A percentile compares a stretch with the other conserved stretches of the same genome.
Conservation (phyloP, 2,329 filamentous ascomycete genomes). For the Cladosporium sp. region DNA sequence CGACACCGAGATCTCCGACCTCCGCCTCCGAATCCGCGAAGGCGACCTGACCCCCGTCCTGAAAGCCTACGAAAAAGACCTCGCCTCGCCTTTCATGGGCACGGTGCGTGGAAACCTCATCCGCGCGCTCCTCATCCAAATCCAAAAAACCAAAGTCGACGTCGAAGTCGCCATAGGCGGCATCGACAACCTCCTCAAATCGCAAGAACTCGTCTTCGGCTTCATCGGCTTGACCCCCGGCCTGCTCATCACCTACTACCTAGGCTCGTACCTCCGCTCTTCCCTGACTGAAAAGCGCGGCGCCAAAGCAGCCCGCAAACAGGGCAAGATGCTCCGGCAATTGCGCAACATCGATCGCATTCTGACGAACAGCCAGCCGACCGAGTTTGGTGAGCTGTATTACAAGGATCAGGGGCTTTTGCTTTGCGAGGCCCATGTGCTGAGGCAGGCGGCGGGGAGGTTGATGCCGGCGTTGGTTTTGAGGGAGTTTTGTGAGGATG, state of each 20-base stretch:
- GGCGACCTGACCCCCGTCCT: conserved; percentile 91
- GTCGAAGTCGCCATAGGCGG: conserved; percentile 93
- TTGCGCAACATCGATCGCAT: conserved; percentile 81
- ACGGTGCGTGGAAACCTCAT: conserved; percentile 82
- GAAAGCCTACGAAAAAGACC: conserved; percentile 83
- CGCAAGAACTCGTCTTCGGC: conserved; percentile 95
- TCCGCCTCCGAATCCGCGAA: conserved; percentile 76
- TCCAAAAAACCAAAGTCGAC: conserved; percentile 98
- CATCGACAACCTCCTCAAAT: conserved; percentile 90
- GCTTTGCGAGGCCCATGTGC: conserved; percentile 80
- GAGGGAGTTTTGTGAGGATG: conserved; percentile 82
- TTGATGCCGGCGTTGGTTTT: conserved; percentile 70
- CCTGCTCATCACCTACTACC: conserved; percentile 76
- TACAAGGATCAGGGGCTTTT: conserved; percentile 92
- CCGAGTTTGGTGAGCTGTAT: conserved; percentile 68
- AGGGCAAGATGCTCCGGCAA: conserved; percentile 68
- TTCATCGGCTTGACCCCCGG: conserved; percentile 92
- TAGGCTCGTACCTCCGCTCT: conserved; percentile 65
- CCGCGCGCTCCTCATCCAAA: conserved; percentile 85
- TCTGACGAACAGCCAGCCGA: conserved; percentile 47
- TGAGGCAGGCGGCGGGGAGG: conserved; percentile 63
- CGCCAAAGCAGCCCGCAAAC: conserved; percentile 57
- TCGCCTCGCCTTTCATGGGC: conserved; percentile 75
- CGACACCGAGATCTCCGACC: conserved; percentile 65
- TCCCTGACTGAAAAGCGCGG: conserved; percentile 68